Base-by-base conservation (phyloP, 176 grass and related monocot genomes). In the Zoysia pacifica region DNA sequence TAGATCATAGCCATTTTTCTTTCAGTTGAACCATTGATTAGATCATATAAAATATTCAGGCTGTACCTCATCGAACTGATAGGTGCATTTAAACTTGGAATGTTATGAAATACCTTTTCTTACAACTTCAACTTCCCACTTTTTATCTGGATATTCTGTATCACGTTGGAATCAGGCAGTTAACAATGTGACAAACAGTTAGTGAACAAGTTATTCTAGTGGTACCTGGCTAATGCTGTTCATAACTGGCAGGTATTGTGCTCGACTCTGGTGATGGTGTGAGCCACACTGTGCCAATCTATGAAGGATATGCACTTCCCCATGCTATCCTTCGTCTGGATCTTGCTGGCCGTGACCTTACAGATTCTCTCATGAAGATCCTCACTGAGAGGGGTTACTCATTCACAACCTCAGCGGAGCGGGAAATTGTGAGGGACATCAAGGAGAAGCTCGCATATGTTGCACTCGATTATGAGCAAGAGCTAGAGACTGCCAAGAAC, bases 381-480 rank as follows among this genome's bases (percentile, higher is more conserved):
- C 63, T 87, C 48, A 87, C 85, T 11, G 85, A 87, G 64, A 64
- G 85, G 18, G 85, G 78, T 54, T 70, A 87, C 70, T 69, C 85
- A 0, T 76, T 87, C 85, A 76, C 78, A 9, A 87, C 78, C 39
- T 37, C 78, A 47, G 72, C 77, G 0, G 78, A 81, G 48, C 78
- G 72, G 61, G 78, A 87, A 69, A 87, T 87, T 76, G 85, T 76
- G 9, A 87, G 85, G 19, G 85, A 87, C 72, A 82, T 87, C 70
- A 87, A 87, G 55, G 85, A 86, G 46, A 81, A 86, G 64, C 84
- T 86, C n/a, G 84, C 84, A 3, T 86, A 86, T 13, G 84, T 86
- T 2, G 69, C 60, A 1, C 84, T 86, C 38, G 84, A 86, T 44
- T 86, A 86, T 37, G 84, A 86, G 52, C 78, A 86, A 51, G 84